phyloP scores from a whole-genome alignment of 345 rosid genomes.

The Turnera subulata region DNA sequence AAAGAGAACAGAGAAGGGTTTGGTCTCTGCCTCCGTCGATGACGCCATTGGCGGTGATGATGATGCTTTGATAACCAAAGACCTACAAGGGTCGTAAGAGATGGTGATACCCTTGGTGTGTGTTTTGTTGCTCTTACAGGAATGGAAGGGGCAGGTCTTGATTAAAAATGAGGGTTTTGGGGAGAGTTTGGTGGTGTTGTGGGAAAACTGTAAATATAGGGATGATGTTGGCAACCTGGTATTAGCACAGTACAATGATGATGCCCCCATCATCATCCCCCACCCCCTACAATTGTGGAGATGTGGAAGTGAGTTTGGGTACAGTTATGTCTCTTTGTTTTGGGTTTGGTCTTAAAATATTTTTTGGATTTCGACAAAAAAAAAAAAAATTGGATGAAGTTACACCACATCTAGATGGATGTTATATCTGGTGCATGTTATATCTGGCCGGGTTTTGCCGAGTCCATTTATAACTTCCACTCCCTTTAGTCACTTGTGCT shows the following conservation, averaged over 20 bases:
- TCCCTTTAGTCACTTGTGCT: too few species aligned
- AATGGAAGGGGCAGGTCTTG: not conserved
- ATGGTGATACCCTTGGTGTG: not conserved
- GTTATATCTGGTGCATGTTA: too few species aligned
- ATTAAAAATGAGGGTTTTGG: constrained; percentile 13
- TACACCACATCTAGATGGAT: too few species aligned
- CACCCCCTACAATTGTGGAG: constrained; percentile 4
- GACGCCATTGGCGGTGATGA: constrained; percentile 17
- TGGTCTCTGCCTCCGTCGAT: constrained; percentile 28
- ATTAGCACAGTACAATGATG: constrained; percentile 1
- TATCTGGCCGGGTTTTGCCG: too few species aligned
- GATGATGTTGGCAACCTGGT: constrained; percentile 17
- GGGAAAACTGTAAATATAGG: constrained; percentile 55
- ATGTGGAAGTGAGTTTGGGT: too few species aligned
- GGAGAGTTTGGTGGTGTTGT: constrained; percentile 14
- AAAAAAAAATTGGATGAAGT: too few species aligned
- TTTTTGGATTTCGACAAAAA: too few species aligned
- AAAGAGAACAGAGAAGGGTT: constrained; percentile 77
- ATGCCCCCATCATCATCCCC: not conserved
- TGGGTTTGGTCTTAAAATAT: not conserved
- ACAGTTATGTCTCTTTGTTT: not conserved
- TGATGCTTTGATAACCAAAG: constrained; percentile 30
- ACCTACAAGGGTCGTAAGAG: constrained; percentile 11
- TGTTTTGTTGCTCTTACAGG: constrained; percentile 11
- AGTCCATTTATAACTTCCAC: too few species aligned